Evolutionary conservation across 805 yeast genomes (phyloP).

Genomic region (Brettanomyces anomalus): DNA sequence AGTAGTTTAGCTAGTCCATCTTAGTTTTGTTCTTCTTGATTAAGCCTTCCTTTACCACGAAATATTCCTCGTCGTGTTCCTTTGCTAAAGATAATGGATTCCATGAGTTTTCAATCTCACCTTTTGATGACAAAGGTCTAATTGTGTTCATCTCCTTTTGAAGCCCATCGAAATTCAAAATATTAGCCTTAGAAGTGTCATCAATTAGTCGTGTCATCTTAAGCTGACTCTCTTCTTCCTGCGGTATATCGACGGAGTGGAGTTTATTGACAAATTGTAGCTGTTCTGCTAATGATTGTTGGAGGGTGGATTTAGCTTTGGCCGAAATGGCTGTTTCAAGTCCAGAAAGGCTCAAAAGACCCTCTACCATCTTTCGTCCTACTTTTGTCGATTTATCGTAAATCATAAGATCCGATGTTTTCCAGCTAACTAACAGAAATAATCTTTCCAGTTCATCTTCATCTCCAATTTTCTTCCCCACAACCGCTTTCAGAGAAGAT

Average conservation of each 20-base stretch:
- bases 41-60: conserved; percentile 37
- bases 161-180: conserved; percentile 25
- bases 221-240: conserved; percentile 7
- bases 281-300: conserved; percentile 34
- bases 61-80: conserved; percentile 29
- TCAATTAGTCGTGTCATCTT: conserved; percentile 21
- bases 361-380: conserved; percentile 13
- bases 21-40: conserved; percentile 26
- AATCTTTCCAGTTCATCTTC: conserved; percentile 11
- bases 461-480: conserved; percentile 9
- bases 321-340: conserved; percentile 25
- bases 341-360: conserved; percentile 41
- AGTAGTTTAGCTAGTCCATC: background rate
- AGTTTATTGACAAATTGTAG: conserved; percentile 40
- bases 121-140: conserved; percentile 23
- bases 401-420: conserved; percentile 15
- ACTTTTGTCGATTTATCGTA: background rate
- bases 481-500: background rate
- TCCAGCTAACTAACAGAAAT: conserved; percentile 19
- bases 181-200: conserved; percentile 12
- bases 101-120: conserved; percentile 37
- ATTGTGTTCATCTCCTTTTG: conserved; percentile 14
- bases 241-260: conserved; percentile 21
- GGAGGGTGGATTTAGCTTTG: conserved; percentile 24
- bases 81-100: conserved; percentile 28